Conservation (phyloP, 495 filamentous ascomycete species). For the Astrothelium macrocarpum region DNA sequence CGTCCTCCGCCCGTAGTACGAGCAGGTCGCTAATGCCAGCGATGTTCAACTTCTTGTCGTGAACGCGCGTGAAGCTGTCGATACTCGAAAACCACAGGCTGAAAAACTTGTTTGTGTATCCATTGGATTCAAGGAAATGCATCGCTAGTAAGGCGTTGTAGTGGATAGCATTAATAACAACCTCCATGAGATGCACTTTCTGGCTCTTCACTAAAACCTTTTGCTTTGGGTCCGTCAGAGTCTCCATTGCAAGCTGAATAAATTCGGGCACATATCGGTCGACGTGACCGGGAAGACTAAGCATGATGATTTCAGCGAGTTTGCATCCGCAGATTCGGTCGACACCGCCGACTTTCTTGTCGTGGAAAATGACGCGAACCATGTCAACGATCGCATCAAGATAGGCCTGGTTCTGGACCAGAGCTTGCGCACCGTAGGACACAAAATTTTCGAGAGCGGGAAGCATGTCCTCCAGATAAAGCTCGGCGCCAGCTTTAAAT, state of each 20-base stretch:
- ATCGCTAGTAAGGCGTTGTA: constrained; percentile 82
- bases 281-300: constrained; percentile 83
- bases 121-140: constrained; percentile 75
- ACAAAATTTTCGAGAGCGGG: constrained; percentile 96
- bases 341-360: constrained; percentile 85
- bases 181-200: constrained; percentile 93
- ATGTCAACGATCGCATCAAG: constrained; percentile 80
- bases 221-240: constrained; percentile 59
- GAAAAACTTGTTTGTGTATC: constrained; percentile 99
- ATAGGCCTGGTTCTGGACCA: constrained; percentile 76
- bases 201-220: constrained; percentile 68
- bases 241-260: constrained; percentile 76
- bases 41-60: constrained; percentile 97
- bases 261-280: constrained; percentile 82
- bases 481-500: constrained; percentile 92
- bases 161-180: constrained; percentile 97
- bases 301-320: constrained; percentile 91
- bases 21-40: constrained; percentile 81
- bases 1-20: constrained; percentile 61
- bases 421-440: constrained; percentile 69
- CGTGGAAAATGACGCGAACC: constrained; percentile 62
- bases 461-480: constrained; percentile 98
- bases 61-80: constrained; percentile 82
- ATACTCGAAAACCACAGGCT: constrained; percentile 95
- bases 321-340: constrained; percentile 99